Evolutionary conservation across 140 eudicot genomes (phyloP).

Genomic region (Bidens hawaiensis): DNA sequence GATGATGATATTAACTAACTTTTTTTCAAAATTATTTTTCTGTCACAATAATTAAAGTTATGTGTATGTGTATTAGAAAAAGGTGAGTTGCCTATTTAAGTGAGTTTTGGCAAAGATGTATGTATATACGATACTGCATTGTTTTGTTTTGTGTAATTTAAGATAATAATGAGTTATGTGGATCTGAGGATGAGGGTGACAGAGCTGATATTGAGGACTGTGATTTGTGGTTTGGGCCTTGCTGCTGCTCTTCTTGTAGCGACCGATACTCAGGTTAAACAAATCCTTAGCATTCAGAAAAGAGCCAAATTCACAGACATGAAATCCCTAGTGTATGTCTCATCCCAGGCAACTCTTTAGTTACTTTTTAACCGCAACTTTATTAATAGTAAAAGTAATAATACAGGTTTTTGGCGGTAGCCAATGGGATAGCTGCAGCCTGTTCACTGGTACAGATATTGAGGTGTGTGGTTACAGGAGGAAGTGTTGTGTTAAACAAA

Average conservation of each 20-base stretch:
- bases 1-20: too few species aligned
- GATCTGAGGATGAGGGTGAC: constrained; percentile 54
- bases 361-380: too few species aligned
- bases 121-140: too few species aligned
- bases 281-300: constrained; percentile 59
- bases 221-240: constrained; percentile 54
- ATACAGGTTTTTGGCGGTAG: constrained; percentile 74
- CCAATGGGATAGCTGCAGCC: constrained; percentile 79
- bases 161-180: too few species aligned
- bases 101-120: too few species aligned
- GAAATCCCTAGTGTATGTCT: constrained; percentile 72
- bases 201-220: constrained; percentile 59
- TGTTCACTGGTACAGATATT: constrained; percentile 68
- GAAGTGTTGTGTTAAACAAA: constrained; percentile 62
- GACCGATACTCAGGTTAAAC: constrained; percentile 64
- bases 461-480: constrained; percentile 67
- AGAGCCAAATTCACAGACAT: constrained; percentile 82
- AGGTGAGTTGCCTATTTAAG: too few species aligned
- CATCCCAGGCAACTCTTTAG: too few species aligned
- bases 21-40: too few species aligned
- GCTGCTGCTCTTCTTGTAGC: constrained; percentile 74
- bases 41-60: too few species aligned
- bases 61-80: too few species aligned
- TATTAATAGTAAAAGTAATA: too few species aligned
- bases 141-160: too few species aligned